Evolutionary conservation across 306 rosid genomes (phyloP), one percentile per base, ranked within the genome.

Genomic region (Cucumis hystrix): DNA sequence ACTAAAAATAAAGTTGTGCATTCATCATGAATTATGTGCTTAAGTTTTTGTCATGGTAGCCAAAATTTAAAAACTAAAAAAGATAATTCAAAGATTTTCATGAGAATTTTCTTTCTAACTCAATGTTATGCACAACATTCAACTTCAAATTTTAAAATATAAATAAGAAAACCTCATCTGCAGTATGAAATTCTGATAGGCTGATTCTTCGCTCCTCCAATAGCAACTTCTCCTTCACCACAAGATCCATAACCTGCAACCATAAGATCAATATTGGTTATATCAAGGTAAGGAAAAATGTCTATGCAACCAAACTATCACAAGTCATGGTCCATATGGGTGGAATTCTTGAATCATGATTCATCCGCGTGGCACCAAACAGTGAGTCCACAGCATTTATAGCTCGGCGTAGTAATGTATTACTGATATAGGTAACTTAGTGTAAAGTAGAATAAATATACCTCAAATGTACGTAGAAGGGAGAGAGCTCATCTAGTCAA

Each of bases 131-230:
- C 76, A 70, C 10, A 43, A 20, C 5, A 25, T 43, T 69, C 14
- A 47, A 71, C 76, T 7, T 71, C 8, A 11, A 43, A 17, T 8
- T 49, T 45, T 23, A 3, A 71, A 77, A 77, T 9, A 35, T 16
- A 77, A 63, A 45, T 28, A 39, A 37, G 77, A 58, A 76, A 69
- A 92, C 97, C 97, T 92, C 97, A 62, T 92, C 97, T 21, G 97
- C 93, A 51, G 92, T 92, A 77, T 88, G 96, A 68, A 88, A 90
- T 77, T 92, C 96, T 39, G 97, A 92, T 54, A 92, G 80, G 82
- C 97, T 90, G 67, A 92, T 90, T 77, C 87, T 85, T 76, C 97
- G 86, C 84, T 92, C 96, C 89, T 83, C 92, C 79, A 92, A 83
- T 80, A 78, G 61, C 16, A 92, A 76, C 39, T 84, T 79, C 85